phyloP scores from a whole-genome alignment of 148 eudicot species.

The Silene latifolia region DNA sequence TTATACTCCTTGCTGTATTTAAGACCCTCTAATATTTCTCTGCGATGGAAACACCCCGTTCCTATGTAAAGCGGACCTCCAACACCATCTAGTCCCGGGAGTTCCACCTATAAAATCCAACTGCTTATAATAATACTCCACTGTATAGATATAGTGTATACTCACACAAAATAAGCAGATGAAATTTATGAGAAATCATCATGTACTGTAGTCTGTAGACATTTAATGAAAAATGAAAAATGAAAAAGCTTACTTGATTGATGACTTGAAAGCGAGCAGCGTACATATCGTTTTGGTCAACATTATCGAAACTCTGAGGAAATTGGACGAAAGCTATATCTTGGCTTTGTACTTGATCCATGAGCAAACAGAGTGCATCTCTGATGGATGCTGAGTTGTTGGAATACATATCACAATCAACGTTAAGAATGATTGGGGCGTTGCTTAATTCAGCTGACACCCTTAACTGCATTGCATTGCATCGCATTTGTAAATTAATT shows the following conservation, averaged over 20 bases:
- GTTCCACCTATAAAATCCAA: constrained; percentile 48
- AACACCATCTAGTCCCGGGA: constrained; percentile 61
- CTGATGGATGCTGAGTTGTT: constrained; percentile 52
- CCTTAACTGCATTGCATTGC: constrained; percentile 64
- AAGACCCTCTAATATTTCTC: constrained; percentile 63
- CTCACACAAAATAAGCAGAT: no score
- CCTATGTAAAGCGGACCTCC: constrained; percentile 83
- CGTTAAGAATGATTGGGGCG: constrained; percentile 58
- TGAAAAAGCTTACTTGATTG: background rate
- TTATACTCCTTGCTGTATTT: constrained; percentile 33
- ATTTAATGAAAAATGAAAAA: background rate
- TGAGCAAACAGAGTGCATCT: constrained; percentile 76
- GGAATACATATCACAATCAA: constrained; percentile 89
- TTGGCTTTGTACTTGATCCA: constrained; percentile 69
- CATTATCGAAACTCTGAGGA: constrained; percentile 59
- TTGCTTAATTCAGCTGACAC: constrained; percentile 80
- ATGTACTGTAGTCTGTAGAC: no score
- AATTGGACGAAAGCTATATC: constrained; percentile 72
- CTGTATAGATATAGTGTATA: no score
- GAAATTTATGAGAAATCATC: no score
- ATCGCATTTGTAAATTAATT: no score
- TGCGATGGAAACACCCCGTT: constrained; percentile 79
- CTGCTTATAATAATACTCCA: no score
- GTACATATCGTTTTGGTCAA: constrained; percentile 59
- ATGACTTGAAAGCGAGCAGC: constrained; percentile 36